Conservation (phyloP, 2,329 filamentous ascomycete species). For the Xylariales sp. region DNA sequence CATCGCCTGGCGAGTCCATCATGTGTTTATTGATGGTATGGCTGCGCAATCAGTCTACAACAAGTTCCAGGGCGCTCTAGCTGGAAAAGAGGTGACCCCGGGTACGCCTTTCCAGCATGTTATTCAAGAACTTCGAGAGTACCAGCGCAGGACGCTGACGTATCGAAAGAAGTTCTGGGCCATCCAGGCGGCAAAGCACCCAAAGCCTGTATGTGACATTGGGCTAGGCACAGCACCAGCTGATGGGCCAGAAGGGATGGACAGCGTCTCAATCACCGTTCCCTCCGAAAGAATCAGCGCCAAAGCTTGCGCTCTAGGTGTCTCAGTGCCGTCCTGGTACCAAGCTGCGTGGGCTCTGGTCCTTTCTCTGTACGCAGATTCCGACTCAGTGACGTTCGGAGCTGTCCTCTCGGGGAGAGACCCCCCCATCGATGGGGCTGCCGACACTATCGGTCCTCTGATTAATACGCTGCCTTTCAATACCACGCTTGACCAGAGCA, state of each 20-base stretch:
- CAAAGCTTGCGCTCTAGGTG: not conserved
- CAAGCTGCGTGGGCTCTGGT: conserved; percentile 53
- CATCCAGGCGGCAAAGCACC: too few relatives aligned
- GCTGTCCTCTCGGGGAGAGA: conserved; percentile 51
- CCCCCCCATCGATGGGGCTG: conserved; percentile 47
- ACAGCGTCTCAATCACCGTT: too few relatives aligned
- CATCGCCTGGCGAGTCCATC: conserved; percentile 26
- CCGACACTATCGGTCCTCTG: conserved; percentile 50
- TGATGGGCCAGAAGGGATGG: too few relatives aligned
- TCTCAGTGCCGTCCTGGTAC: conserved; percentile 3
- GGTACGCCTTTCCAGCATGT: too few relatives aligned
- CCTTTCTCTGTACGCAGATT: conserved; percentile 48
- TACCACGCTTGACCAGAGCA: too few relatives aligned
- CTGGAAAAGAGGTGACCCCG: not conserved
- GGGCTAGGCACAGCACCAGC: too few relatives aligned
- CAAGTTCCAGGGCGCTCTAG: not conserved
- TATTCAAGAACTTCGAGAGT: too few relatives aligned
- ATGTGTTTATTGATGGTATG: conserved; percentile 23
- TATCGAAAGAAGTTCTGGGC: too few relatives aligned
- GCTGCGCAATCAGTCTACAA: conserved; percentile 3
- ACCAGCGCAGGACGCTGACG: too few relatives aligned
- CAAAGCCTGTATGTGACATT: too few relatives aligned
- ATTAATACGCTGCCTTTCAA: conserved; percentile 44
- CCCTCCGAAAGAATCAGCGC: too few relatives aligned
- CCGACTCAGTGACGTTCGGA: conserved; percentile 51